A percentile compares a stretch with the other conserved stretches of the same genome.
Conservation (phyloP, 495 filamentous ascomycete species). For the Neurospora intermedia region DNA sequence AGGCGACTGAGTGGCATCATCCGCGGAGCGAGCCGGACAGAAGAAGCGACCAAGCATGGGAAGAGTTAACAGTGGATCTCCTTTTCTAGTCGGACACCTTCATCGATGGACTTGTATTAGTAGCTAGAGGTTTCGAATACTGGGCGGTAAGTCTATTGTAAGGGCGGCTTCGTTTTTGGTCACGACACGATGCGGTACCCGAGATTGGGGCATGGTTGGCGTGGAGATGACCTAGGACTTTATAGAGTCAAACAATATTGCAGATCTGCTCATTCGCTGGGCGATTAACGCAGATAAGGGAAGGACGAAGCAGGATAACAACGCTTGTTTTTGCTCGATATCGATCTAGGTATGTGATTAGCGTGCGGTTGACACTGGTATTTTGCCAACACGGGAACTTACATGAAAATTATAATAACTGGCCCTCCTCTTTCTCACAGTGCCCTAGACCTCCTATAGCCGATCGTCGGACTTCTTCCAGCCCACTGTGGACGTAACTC, state of each 20-base stretch:
- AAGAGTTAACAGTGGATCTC: not conserved
- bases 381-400: not conserved
- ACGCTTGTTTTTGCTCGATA: not conserved
- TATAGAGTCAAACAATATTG: not conserved
- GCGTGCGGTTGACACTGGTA: not conserved
- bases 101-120: not conserved
- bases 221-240: not conserved
- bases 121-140: not conserved
- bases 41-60: not conserved
- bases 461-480: slow-evolving; percentile 37
- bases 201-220: not conserved
- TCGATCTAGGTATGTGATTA: not conserved
- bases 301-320: not conserved
- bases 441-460: slow-evolving; percentile 3
- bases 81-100: not conserved
- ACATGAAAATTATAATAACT: not conserved
- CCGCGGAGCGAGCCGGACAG: not conserved
- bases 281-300: not conserved
- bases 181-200: not conserved
- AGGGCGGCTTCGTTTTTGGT: not conserved
- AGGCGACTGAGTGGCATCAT: not conserved
- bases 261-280: not conserved
- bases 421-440: not conserved
- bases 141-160: not conserved
- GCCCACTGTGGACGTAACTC: slow-evolving; percentile 64